Evolutionary conservation across 495 filamentous ascomycete species (phyloP), one percentile per base, ranked within the genome.

Genomic region (Podospora tetraspora): DNA sequence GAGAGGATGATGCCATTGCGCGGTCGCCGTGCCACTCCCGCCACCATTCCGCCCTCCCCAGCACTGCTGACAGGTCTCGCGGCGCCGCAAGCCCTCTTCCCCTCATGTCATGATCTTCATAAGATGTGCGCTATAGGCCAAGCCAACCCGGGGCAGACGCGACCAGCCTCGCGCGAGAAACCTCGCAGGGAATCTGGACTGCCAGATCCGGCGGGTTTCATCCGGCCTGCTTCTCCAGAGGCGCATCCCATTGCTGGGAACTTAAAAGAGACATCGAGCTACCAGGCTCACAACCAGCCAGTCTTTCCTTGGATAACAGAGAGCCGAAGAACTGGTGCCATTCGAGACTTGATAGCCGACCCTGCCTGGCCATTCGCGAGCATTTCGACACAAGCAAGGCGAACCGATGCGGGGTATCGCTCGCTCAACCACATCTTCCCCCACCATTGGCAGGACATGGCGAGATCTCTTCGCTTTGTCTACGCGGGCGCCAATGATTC

Each of bases 121-220:
- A 81, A 77, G 79, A 81, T 80, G 79, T 78, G 79, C 79, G 70
- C 72, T 81, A 81, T 81, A 79, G 73, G 57, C 61, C 65, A 43
- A 59, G 71, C 75, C 73, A n/a, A 59, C 57, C 34, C 32, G 32
- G 27, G 64, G 25, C 52, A 25, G 34, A 62, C 58, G 30, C 24
- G 56, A 52, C 57, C 37, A 23, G 32, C 30, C 32, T 29, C 23
- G 57, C 61, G 34, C 12, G 57, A 59, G 29, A 32, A 52, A 19
- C 43, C 43, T 52, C 43, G 16, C 19, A n/a, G 43, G 19, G 34
- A 43, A 6, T 43, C 34, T 37, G 34, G 34, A 43, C 34, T 43
- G 13, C 34, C 34, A 43, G 34, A 43, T 16, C 13, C 34, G 34
- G 34, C 13, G 34, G 34, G 29, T 30, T 27, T 13, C 32, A 37